Evolutionary conservation across 495 filamentous ascomycete species (phyloP), one percentile per base, ranked within the genome.

Genomic region (Aspergillus saccharolyticus): DNA sequence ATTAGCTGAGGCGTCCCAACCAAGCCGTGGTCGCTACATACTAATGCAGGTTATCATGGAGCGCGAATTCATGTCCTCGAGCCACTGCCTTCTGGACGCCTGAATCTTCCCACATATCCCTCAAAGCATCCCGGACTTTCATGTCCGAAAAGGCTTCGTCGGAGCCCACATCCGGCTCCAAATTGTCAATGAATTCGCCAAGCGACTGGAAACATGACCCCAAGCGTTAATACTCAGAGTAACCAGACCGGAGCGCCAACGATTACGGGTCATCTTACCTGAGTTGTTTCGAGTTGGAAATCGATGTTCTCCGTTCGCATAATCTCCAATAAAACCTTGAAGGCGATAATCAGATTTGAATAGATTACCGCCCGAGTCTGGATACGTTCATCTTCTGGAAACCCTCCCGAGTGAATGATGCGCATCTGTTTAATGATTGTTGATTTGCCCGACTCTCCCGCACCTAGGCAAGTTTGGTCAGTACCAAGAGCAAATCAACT

Each of bases 361-460:
- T 96, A 97, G 58, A 98, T 94, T 66, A 97, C 91, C 43, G 89
- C 88, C 60, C 93, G 89, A 73, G 90, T 96, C 74, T 96, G 91
- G 61, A 92, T 85, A 62, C 93, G 88, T 71, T 98, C 94, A 61
- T 85, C 87, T 62, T 92, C 85, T 44, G 88, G 89, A 71, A 97
- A 97, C 19, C 95, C 94, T 69, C 90, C 83, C 43, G 90, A 87
- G 68, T 98, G 92, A 63, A 98, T 97, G 72, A 98, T 86, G 67
- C 93, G 91, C 94, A 98, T 98, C 80, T 98, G 94, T 78, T 98
- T 98, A 52, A 98, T 82, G 57, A 98, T 92, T 6, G 94, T 98
- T 8, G 94, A 98, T 70, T 98, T 98, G 44, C 94, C 94, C 25
- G 91, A 96, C 76, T 98, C 94, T 65, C 94, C 94, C 65, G 94